Evolutionary conservation across 768 basidiomycete species (phyloP).

Genomic region (Mycena haematopus): DNA sequence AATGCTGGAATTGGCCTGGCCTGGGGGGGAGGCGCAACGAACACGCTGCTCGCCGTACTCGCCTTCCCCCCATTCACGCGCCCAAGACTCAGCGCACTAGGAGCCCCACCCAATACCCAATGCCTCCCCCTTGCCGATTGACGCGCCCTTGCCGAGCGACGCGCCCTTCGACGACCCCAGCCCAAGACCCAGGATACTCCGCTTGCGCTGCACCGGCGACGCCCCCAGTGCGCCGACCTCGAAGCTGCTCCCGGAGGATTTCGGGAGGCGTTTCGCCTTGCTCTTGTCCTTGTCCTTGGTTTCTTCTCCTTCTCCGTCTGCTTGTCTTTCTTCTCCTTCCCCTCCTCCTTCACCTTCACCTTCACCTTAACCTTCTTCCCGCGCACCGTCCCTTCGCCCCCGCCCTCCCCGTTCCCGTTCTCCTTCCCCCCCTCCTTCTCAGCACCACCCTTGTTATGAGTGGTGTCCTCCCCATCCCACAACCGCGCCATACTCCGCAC

Average conservation of each 20-base stretch:
- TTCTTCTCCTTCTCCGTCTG: conserved; percentile 38
- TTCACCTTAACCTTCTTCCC: conserved; percentile 38
- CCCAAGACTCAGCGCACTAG: conserved; percentile 28
- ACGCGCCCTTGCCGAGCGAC: conserved; percentile 9
- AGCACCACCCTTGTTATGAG: conserved; percentile 33
- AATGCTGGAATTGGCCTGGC: neutral
- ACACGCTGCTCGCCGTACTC: conserved; percentile 42
- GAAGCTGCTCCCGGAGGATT: conserved; percentile 68
- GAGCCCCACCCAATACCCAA: conserved; percentile 26
- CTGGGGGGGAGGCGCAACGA: conserved; percentile 8
- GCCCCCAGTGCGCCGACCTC: conserved; percentile 65
- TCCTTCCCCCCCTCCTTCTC: conserved; percentile 40
- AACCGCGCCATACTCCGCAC: conserved; percentile 78
- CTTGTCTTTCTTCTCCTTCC: conserved; percentile 37
- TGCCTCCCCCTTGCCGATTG: conserved; percentile 16
- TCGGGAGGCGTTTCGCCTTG: conserved; percentile 43
- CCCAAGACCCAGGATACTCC: conserved; percentile 57
- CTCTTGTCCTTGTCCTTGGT: conserved; percentile 36
- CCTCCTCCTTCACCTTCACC: conserved; percentile 38
- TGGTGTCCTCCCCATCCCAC: conserved; percentile 38
- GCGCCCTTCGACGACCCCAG: conserved; percentile 20
- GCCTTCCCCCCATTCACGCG: conserved; percentile 23
- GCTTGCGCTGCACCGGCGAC: conserved; percentile 62
- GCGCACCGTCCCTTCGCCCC: conserved; percentile 43
- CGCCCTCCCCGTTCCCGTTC: conserved; percentile 42